Conservation (phyloP, 352 stramenopile genomes). For the Paralagenidium karlingii region DNA sequence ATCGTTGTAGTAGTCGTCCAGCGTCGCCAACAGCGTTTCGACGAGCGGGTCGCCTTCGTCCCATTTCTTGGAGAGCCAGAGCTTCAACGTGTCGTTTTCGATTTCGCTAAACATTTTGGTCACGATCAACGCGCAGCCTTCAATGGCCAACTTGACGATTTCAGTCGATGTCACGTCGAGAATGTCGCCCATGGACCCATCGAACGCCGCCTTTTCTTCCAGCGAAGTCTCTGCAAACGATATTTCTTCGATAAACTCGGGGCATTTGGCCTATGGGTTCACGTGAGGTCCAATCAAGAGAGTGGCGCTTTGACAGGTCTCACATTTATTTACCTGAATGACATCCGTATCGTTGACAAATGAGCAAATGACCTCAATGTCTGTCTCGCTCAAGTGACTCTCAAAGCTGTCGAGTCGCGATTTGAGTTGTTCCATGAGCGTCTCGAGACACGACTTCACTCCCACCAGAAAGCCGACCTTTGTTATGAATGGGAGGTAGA, state of each 20-base stretch:
- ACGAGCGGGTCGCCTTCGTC: constrained; percentile 64
- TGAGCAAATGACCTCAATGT: constrained; percentile 66
- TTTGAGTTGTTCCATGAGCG: constrained; percentile 67
- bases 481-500: too few relatives aligned
- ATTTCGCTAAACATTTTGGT: constrained; percentile 72
- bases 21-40: constrained; percentile 53
- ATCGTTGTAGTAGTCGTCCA: constrained; percentile 69
- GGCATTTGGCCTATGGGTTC: constrained; percentile 74
- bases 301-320: not conserved
- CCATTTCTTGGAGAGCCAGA: constrained; percentile 80
- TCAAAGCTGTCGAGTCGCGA: constrained; percentile 45
- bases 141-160: constrained; percentile 60
- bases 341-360: constrained; percentile 82
- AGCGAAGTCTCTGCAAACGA: constrained; percentile 61
- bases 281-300: constrained; percentile 6
- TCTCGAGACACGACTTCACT: constrained; percentile 42
- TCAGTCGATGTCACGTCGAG: constrained; percentile 67
- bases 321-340: constrained; percentile 30
- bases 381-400: constrained; percentile 21
- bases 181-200: constrained; percentile 57
- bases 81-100: constrained; percentile 54
- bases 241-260: constrained; percentile 71
- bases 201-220: constrained; percentile 66
- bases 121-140: constrained; percentile 49
- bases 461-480: not conserved